phyloP scores from a whole-genome alignment of 2,329 filamentous ascomycete species.

The Uncinocarpus reesii region DNA sequence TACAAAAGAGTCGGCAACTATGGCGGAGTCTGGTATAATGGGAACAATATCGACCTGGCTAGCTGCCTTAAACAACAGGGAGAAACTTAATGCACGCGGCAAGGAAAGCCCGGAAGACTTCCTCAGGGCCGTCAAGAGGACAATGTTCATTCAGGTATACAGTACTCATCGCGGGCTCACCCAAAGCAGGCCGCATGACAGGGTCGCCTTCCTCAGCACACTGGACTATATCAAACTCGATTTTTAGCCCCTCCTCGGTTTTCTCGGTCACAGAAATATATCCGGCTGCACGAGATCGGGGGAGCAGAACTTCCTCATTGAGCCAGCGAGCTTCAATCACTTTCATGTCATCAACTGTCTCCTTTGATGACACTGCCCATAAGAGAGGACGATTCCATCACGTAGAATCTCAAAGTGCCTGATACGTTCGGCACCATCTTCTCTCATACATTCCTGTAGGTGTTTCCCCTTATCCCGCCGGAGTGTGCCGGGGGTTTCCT shows the following conservation, averaged over 20 bases:
- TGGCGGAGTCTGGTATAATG: too few relatives aligned
- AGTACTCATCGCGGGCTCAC: not conserved
- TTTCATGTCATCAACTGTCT: conserved; percentile 7
- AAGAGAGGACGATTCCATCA: not conserved
- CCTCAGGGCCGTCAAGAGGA: not conserved
- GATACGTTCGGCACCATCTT: not conserved
- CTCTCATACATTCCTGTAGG: not conserved
- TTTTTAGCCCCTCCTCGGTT: not conserved
- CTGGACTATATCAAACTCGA: conserved; percentile 8
- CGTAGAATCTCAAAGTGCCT: not conserved
- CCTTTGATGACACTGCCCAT: conserved; percentile 6
- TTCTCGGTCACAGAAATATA: conserved; percentile 7
- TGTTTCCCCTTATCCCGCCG: not conserved
- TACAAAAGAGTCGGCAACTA: too few relatives aligned
- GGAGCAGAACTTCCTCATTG: not conserved
- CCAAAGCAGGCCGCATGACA: not conserved
- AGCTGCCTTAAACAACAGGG: not conserved
- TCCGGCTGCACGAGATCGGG: not conserved
- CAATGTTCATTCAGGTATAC: not conserved
- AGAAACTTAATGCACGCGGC: not conserved
- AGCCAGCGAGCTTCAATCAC: not conserved
- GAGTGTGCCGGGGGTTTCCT: not conserved
- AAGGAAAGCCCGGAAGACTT: conserved; percentile 2
- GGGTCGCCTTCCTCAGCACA: not conserved
- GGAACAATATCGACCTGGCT: too few relatives aligned